Conservation (phyloP, 768 basidiomycete genomes). For the Tylopilus sp. region DNA sequence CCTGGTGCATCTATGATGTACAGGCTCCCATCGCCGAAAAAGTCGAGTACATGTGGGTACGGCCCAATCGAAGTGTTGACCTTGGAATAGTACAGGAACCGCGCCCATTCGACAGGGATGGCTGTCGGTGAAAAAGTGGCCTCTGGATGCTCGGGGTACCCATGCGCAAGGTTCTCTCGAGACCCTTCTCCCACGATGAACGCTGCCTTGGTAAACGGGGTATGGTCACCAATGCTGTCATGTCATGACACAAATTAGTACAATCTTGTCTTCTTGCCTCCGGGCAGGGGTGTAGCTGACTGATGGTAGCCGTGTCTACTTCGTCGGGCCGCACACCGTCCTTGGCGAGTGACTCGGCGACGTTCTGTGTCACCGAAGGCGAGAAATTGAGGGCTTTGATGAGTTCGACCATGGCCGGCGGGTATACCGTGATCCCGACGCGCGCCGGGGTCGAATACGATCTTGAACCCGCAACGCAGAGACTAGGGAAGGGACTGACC, state of each 20-base stretch:
- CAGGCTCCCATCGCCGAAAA: conserved; percentile 55
- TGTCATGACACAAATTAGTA: no score
- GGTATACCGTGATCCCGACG: conserved; percentile 34
- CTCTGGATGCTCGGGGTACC: background rate
- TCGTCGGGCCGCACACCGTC: background rate
- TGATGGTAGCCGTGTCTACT: background rate
- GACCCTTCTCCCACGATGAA: conserved; percentile 44
- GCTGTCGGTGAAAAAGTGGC: background rate
- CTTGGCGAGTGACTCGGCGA: background rate
- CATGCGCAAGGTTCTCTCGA: background rate
- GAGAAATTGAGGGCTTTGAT: conserved; percentile 1
- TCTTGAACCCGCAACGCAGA: conserved; percentile 44
- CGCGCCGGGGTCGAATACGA: conserved; percentile 57
- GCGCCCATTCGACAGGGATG: background rate
- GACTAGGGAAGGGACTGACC: conserved; percentile 43
- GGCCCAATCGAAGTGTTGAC: conserved; percentile 39
- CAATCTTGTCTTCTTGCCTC: no score
- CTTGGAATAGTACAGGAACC: background rate
- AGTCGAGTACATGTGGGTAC: conserved; percentile 49
- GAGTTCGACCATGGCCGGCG: conserved; percentile 30
- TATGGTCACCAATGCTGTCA: conserved; percentile 40
- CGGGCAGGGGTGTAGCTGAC: conserved; percentile 52
- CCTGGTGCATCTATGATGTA: conserved; percentile 56
- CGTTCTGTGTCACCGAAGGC: background rate
- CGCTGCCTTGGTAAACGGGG: conserved; percentile 39